Base-by-base conservation (phyloP, 208 protist genomes). In the Leishmania tropica region DNA sequence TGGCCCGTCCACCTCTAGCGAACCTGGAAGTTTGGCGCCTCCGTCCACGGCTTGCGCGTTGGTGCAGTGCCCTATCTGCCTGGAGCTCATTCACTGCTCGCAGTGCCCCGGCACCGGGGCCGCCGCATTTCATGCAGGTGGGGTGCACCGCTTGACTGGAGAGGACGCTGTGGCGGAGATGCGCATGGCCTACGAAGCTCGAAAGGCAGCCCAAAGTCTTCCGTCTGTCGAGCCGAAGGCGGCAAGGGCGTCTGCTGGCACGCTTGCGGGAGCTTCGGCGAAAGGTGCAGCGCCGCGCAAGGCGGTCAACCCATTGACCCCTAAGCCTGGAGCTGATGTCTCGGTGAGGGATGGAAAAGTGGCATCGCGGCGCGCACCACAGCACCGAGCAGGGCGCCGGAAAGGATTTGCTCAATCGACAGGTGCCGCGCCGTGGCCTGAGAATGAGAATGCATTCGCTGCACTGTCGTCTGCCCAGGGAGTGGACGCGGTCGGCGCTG, bases 11-110 rank as follows among this genome's bases (percentile, higher is more conserved):
- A 76, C 35, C 53, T 19, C 56, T 47, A 51, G 31, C 19, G 40
- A 47, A 10, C 1, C 35, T 45, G 37, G 7, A 35, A 8, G 51
- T 42, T 62, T 35, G 24, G 28, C 75, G 64, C 21, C 79, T 28
- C 17, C 54, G 47, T 51, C 68, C 37, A 31, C 56, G 60, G 31
- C 19, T 1, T 45, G 28, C 2, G 80, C 37, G 6, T 54, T 48
- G n/a, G 8, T 84, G 62, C 81, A 83, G 47, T 94, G 90, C 75
- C 81, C 91, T 31, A 95, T 95, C 58, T 95, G 91, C 58, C 54
- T 95, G 7, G 89, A 92, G 78, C n/a, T 3, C 11, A 91, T 94
- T 62, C 48, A 81, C 31, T 77, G 64, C 42, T 72, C 71, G 47
- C 60, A 75, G 6, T 78, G 76, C 19, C 88, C 79, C 42, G 77